Evolutionary conservation across 225 moss, liverwort and hornwort species (phyloP).

Genomic region (Physcomitrium patens): DNA sequence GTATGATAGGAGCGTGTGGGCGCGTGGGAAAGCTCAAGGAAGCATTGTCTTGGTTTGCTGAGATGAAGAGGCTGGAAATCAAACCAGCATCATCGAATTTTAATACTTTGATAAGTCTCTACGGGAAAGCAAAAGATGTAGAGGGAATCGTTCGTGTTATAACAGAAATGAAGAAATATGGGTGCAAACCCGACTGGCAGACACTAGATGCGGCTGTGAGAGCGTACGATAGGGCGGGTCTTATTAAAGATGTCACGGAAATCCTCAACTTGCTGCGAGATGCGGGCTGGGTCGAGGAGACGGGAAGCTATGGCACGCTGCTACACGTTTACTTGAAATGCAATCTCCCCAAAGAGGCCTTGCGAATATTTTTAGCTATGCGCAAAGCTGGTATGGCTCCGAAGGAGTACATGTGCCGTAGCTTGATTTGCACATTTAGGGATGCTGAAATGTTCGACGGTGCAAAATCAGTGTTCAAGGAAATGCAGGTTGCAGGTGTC

Average conservation of each 20-base stretch:
- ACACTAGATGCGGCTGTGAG: constrained; percentile 82
- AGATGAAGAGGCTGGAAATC: constrained; percentile 65
- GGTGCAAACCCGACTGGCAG: constrained; percentile 72
- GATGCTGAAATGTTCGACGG: constrained; percentile 75
- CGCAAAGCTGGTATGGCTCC: constrained; percentile 63
- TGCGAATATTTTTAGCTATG: constrained; percentile 67
- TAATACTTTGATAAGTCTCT: constrained; percentile 76
- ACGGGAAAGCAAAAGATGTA: constrained; percentile 80
- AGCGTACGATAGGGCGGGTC: constrained; percentile 81
- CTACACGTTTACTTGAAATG: constrained; percentile 83
- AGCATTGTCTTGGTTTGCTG: constrained; percentile 66
- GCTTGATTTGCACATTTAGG: constrained; percentile 76
- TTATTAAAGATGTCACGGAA: constrained; percentile 70
- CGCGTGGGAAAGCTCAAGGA: constrained; percentile 86
- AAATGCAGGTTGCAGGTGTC: constrained; percentile 77
- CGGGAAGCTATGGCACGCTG: constrained; percentile 66
- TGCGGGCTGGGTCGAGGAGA: constrained; percentile 77
- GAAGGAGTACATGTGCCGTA: constrained; percentile 83
- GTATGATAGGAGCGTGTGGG: constrained; percentile 91
- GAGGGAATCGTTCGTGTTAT: constrained; percentile 72
- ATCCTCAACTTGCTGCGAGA: constrained; percentile 54
- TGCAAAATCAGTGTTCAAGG: constrained; percentile 64
- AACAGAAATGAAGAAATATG: constrained; percentile 76
- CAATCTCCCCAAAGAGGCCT: constrained; percentile 70
- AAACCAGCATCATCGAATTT: constrained; percentile 68